Conservation (phyloP, 257 asterid species). For the Gynochthodes officinalis region DNA sequence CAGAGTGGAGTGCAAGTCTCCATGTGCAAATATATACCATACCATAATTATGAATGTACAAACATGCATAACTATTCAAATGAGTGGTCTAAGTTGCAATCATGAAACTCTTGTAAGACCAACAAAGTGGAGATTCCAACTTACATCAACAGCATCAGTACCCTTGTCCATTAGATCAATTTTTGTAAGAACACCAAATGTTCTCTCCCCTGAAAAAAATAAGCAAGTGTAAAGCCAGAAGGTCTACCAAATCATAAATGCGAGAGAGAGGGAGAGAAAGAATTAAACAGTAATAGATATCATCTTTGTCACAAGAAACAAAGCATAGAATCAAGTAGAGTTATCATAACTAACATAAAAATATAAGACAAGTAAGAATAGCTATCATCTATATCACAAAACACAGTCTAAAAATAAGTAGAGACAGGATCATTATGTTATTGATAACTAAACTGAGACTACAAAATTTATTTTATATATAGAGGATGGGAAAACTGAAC, state of each 20-base stretch:
- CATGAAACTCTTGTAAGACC: not conserved
- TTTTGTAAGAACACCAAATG: conserved; percentile 85
- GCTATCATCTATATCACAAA: not conserved
- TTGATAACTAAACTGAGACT: not conserved
- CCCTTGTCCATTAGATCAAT: conserved; percentile 98
- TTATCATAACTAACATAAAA: not conserved
- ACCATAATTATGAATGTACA: not conserved
- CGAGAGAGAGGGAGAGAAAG: conserved; percentile 1
- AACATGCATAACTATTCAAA: not conserved
- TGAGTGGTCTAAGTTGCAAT: not conserved
- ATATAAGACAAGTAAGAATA: not conserved
- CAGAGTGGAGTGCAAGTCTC: not conserved
- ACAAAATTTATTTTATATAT: not conserved
- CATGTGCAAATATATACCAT: not conserved
- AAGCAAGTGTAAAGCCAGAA: not conserved
- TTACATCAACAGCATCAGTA: conserved; percentile 93
- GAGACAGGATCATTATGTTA: not conserved
- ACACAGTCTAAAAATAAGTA: not conserved
- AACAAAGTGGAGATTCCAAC: conserved; percentile 25
- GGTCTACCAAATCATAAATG: not conserved
- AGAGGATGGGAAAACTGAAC: not conserved
- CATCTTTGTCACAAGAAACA: not conserved
- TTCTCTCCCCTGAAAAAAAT: conserved; percentile 73
- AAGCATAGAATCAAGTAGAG: not conserved
- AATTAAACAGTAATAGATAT: not conserved